Evolutionary conservation across 1,284 basidiomycete genomes (phyloP).

Genomic region (Vanrija pseudolonga): DNA sequence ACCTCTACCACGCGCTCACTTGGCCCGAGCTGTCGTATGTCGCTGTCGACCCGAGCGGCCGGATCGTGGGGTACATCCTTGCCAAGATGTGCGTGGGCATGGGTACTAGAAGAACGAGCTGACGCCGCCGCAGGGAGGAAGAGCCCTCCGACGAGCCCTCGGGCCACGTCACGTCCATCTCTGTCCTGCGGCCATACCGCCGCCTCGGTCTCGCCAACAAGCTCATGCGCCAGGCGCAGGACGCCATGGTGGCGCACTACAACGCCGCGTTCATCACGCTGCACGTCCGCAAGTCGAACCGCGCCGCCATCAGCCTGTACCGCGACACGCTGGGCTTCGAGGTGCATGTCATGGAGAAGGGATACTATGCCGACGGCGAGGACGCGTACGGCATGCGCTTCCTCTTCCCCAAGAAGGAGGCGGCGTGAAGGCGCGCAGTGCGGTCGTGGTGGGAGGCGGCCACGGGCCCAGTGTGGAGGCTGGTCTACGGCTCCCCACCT

Average conservation of each 20-base stretch:
- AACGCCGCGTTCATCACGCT: slow-evolving; percentile 71
- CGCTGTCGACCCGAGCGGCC: slow-evolving; percentile 81
- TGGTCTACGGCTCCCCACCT: neutral
- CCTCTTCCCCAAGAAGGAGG: slow-evolving; percentile 32
- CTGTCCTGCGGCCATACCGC: slow-evolving; percentile 77
- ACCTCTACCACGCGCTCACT: slow-evolving; percentile 80
- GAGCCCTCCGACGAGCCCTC: slow-evolving; percentile 61
- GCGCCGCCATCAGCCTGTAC: slow-evolving; percentile 76
- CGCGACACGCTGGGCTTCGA: slow-evolving; percentile 77
- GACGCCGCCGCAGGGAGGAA: slow-evolving; percentile 60
- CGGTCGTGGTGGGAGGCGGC: too few species aligned
- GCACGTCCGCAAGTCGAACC: slow-evolving; percentile 83
- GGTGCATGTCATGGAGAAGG: slow-evolving; percentile 68
- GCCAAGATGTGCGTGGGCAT: slow-evolving; percentile 72
- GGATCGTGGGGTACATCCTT: slow-evolving; percentile 90
- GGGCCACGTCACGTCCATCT: slow-evolving; percentile 88
- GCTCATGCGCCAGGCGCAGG: slow-evolving; percentile 73
- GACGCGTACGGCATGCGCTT: slow-evolving; percentile 87
- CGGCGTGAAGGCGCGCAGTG: neutral
- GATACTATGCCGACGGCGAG: slow-evolving; percentile 89
- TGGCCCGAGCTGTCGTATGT: slow-evolving; percentile 96
- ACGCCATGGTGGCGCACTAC: slow-evolving; percentile 81
- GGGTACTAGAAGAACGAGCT: neutral
- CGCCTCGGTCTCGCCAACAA: slow-evolving; percentile 80
- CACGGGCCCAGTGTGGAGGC: neutral